Base-by-base conservation (phyloP, 148 eudicot genomes). In the Amaranthus palmeri region DNA sequence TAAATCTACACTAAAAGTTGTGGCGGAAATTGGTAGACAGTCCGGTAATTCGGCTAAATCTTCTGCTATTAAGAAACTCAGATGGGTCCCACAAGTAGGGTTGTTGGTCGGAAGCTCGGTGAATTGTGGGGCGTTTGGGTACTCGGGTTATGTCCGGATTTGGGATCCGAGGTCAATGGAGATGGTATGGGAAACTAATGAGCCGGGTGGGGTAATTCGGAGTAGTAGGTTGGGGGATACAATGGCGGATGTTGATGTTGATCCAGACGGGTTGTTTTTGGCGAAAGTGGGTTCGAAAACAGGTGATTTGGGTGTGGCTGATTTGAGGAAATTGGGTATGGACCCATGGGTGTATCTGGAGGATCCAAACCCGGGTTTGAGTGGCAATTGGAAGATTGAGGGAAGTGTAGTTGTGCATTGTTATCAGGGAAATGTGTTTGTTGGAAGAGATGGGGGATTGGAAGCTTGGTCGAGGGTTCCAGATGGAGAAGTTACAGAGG, bases 331-430 rank as follows among this genome's bases (percentile, higher is more conserved):
- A 43, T 67, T 91, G 52, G 83, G 87, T 41, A 81, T 82, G 2
- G 96, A 93, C 67, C 91, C 96, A 2, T 93, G 98, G 98, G 78
- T 89, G 36, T 93, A 89, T 81, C 65, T 93, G 87, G 84, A 86
- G 68, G 98, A 93, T 74, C 81, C 78, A 15, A 86, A 83, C 72
- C 91, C 96, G 45, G 80, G 88, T 14, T 45, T 87, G 90, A 83
- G 85, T 25, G 65, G 69, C 5, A 65, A 41, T 6, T 82, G 76
- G 60, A 69, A 78, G 4, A 70, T 69, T 11, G 79, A 81, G 54
- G 68, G 52, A 15, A 68, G 54, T 36, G 76, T 71, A 61, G 91
- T 82, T 54, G 56, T 93, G 56, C 82, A 74, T 77, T 91, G 97
- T 78, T 91, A 90, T 45, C 74, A 73, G 67, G 81, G 81, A 69